Base-by-base conservation (phyloP, 1,139 yeast genomes). In the Williopsis jadinii region DNA sequence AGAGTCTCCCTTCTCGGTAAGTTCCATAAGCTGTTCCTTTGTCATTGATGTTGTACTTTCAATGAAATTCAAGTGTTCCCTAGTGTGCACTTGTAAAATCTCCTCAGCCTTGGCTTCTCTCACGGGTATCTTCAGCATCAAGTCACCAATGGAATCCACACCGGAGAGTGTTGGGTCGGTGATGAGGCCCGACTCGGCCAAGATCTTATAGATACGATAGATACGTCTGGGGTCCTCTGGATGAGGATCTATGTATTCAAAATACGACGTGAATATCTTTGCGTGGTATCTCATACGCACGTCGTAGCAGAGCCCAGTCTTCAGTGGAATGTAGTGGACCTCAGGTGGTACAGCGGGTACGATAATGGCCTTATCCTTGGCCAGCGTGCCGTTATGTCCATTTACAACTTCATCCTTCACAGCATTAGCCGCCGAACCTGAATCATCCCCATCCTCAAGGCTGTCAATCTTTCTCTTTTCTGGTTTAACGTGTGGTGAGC, bases 171-270 rank as follows among this genome's bases (percentile, higher is more conserved):
- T 77, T 19, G 87, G 82, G 57, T 92, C 97, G 35, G 70, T 76
- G 40, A 94, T 82, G 19, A 94, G 67, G 0, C 98, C 98, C 28
- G 95, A 90, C 59, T 92, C 97, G 0, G 96, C 97, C 38, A 94
- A 71, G 37, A 85, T 84, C 62, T 92, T 87, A 66, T 92, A 94
- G 37, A 94, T 86, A 44, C 97, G 75, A 62, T 90, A 92, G 37
- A 92, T 92, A 52, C 99, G 78, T 48, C 98, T 76, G 11, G 99
- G 99, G 58, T 94, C 98, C 61, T 94, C 99, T 5, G 99, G 99
- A 60, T 94, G 99, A 3, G 98, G 98, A 58, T 94, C 98, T 39
- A 90, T 87, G 62, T 92, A 92, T 60, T 90, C 97, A 54, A 79
- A 85, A 51, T 92, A 87, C 6, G 95, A 84, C 3, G 96, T 86